These are phyloP conservation scores for Aspergillus sp. DNA, from an alignment of 2,329 filamentous ascomycete genomes.

Conservation along the genomic window DNA sequence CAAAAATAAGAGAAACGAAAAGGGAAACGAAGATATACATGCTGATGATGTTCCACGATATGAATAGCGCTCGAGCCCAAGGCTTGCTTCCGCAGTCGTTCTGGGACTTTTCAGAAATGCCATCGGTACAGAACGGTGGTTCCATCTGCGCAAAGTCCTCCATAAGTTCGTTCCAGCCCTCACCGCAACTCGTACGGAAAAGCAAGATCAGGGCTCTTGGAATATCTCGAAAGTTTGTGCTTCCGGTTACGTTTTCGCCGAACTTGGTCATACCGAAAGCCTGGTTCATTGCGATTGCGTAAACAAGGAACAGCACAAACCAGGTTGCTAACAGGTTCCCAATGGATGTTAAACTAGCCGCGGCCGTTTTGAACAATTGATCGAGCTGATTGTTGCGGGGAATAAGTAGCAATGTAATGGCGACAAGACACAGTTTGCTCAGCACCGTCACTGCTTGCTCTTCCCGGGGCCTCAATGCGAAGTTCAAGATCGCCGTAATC, in stretches of 20 bases:
- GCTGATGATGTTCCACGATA: slow-evolving; percentile 98
- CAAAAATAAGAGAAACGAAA: slow-evolving; percentile 97
- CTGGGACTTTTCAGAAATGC: slow-evolving; percentile 69
- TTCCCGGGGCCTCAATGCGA: slow-evolving; percentile 54
- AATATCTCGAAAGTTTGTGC: slow-evolving; percentile 90
- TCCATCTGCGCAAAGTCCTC: slow-evolving; percentile 84
- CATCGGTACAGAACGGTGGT: slow-evolving; percentile 70
- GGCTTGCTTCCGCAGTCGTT: slow-evolving; percentile 89
- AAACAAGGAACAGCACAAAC: slow-evolving; percentile 95
- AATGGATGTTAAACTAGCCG: slow-evolving; percentile 87
- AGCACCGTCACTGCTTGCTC: slow-evolving; percentile 69
- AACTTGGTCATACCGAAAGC: slow-evolving; percentile 94
- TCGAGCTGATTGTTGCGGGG: slow-evolving; percentile 95
- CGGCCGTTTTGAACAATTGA: slow-evolving; percentile 97
- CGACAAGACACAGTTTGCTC: slow-evolving; percentile 92
- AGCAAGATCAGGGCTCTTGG: slow-evolving; percentile 91
- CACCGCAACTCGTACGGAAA: slow-evolving; percentile 88
- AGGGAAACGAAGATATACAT: slow-evolving; percentile 99
- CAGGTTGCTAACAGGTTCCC: slow-evolving; percentile 91
- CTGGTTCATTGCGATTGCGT: slow-evolving; percentile 93
- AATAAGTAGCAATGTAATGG: slow-evolving; percentile 85
- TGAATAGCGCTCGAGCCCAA: slow-evolving; percentile 88
- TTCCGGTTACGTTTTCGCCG: slow-evolving; percentile 67
- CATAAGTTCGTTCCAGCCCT: slow-evolving; percentile 97
- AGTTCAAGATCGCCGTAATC: slow-evolving; percentile 73